Evolutionary conservation across 116 monocot species (phyloP), one percentile per base, ranked within the genome.

Genomic region (Zostera marina): DNA sequence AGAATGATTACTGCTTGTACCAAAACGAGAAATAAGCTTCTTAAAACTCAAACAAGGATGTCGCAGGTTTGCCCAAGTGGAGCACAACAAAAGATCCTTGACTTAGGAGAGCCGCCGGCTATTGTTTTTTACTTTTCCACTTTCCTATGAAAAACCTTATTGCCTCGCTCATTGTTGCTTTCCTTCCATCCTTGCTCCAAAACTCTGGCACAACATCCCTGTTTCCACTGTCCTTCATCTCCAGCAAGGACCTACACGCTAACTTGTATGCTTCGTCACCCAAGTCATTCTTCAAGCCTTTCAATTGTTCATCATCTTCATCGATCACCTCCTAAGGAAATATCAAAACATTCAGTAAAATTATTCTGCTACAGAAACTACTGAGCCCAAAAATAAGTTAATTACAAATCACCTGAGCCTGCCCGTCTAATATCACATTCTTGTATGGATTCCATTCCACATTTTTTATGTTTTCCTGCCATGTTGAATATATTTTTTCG

Each of bases 401-500:
- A 59, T n/a, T n/a, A 11, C 1, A 6, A 42, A 7, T 17, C 26
- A 66, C 67, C 59, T 49, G 47, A 48, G 23, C 12, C 22, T 3
- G 19, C 8, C 51, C 41, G 22, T 59, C 9, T 14, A 59, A 19
- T 5, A 20, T 23, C 3, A 52, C 41, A 19, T 12, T 13, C 25
- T 74, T 68, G 52, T 32, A 74, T 19, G 74, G 74, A 58, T 63
- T 41, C 74, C 74, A 74, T 21, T 41, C 54, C 24, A 63, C 14
- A 5, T 63, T 66, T 25, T 62, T 63, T 14, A 74, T 51, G 45
- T 68, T 63, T 21, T 63, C 63, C 39, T 74, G 63, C 74, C 68
- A 74, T 10, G 14, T 14, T 0, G 66, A 61, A 58, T 54, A 55
- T 0, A 59, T 44, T 39, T 58, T 48, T 13, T 56, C 63, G 58